Evolutionary conservation across 2,329 filamentous ascomycete species (phyloP), one percentile per base, ranked within the genome.

Genomic region (Ilyonectria destructans): DNA sequence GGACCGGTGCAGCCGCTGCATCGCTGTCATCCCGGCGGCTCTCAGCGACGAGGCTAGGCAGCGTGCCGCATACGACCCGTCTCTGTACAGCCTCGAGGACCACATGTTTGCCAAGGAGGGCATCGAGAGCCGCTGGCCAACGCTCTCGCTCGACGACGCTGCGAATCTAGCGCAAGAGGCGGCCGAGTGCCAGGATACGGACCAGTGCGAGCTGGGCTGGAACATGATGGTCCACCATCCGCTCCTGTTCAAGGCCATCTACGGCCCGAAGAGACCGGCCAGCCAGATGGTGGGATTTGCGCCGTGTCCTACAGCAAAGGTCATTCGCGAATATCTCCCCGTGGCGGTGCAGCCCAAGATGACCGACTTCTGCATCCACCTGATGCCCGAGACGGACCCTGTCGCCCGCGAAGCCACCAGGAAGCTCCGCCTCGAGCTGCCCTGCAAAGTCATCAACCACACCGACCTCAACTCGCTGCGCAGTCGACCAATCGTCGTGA

Each of bases 391-490:
- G 26, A 26, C 26, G 5, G 26, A 26, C 26, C 26, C 26, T 6
- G 26, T 26, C 26, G 26, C 26, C 5, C 26, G 1, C 5, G 26
- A 37, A 2, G 46, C 58, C 5, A 40, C 40, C 4, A 5, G 31
- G 4, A 19, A 35, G 13, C 43, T 52, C 10, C 58, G 58, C 19
- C 26, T 21, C 1, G 10, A 13, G 15, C 31, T 61, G 9, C 58
- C 58, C 7, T 45, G n/a, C 19, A 26, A 52, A 26, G 31, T 52
- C 29, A 61, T 61, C 58, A 61, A 61, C 31, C 58, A 61, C 46
- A 61, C 46, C 46, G 58, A 61, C 45, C 52, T 52, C 33, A 7
- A 12, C 6, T n/a, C 46, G 7, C 21, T 61, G 26, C 46, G 58
- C 58, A 33, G 51, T 15, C 45, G 33, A 1, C 58, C 58, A 19